Evolutionary conservation across 2,329 filamentous ascomycete genomes (phyloP).

Genomic region (Neopestalotiopsis clavispora): DNA sequence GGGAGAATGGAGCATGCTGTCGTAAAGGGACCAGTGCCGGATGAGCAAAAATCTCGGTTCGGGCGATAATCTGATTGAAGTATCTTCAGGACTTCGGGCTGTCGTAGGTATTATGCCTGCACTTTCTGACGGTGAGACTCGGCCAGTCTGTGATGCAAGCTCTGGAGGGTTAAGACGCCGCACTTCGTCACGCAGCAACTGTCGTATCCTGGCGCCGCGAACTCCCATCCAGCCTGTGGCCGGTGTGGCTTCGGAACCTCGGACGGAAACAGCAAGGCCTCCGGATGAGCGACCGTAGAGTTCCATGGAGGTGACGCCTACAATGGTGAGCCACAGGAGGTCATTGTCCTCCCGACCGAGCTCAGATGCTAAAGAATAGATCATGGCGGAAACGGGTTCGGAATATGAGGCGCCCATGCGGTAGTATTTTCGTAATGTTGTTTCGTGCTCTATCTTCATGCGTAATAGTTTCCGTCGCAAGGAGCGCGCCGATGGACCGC

Average conservation of each 20-base stretch:
- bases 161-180: conserved; percentile 87
- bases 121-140: conserved; percentile 63
- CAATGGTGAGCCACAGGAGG: conserved; percentile 90
- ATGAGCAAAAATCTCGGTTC: conserved; percentile 93
- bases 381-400: conserved; percentile 90
- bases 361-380: conserved; percentile 94
- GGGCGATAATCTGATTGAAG: conserved; percentile 87
- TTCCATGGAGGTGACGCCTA: conserved; percentile 93
- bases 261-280: conserved; percentile 69
- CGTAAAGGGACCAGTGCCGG: conserved; percentile 95
- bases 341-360: conserved; percentile 97
- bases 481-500: conserved; percentile 71
- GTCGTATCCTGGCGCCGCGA: conserved; percentile 81
- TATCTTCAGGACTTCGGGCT: conserved; percentile 87
- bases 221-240: conserved; percentile 80
- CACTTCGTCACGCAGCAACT: conserved; percentile 90
- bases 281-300: conserved; percentile 86
- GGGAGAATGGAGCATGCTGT: conserved; percentile 97
- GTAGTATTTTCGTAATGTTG: conserved; percentile 81
- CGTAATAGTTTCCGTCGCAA: conserved; percentile 76
- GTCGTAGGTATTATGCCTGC: conserved; percentile 88
- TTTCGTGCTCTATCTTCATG: conserved; percentile 78
- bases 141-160: conserved; percentile 59
- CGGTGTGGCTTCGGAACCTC: conserved; percentile 58
- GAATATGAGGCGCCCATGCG: conserved; percentile 87